Evolutionary conservation across 768 basidiomycete genomes (phyloP).

Genomic region (Leccinum boreale): DNA sequence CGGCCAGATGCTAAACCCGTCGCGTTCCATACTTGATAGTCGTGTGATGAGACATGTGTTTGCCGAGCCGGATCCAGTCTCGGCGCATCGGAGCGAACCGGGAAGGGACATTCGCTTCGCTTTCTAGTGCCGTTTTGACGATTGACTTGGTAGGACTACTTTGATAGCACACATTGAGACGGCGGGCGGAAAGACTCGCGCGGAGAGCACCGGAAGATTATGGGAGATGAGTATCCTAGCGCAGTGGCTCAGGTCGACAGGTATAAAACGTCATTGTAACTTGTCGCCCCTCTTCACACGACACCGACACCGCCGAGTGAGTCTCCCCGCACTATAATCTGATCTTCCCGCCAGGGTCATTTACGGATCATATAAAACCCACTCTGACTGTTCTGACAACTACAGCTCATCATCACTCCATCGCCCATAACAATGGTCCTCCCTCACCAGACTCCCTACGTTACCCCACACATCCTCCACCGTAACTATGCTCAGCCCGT

Average conservation of each 20-base stretch:
- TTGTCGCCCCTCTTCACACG: slow-evolving; percentile 4
- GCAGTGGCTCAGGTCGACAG: slow-evolving; percentile 15
- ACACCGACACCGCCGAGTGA: slow-evolving; percentile 16
- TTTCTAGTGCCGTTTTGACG: not conserved
- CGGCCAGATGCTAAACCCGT: not conserved
- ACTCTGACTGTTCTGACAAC: slow-evolving; percentile 7
- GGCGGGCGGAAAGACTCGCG: slow-evolving; percentile 21
- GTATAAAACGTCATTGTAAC: slow-evolving; percentile 26
- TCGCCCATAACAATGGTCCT: slow-evolving; percentile 55
- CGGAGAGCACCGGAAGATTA: slow-evolving; percentile 27
- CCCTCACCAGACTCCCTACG: slow-evolving; percentile 75
- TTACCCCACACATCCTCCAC: slow-evolving; percentile 87
- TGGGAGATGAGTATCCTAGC: slow-evolving; percentile 26
- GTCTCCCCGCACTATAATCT: slow-evolving; percentile 5
- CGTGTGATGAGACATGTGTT: not conserved
- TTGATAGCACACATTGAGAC: not conserved
- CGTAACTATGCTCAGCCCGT: slow-evolving; percentile 76
- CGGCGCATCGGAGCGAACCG: slow-evolving; percentile 20
- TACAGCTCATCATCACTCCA: not conserved
- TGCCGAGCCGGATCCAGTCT: not conserved
- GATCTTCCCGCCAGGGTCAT: slow-evolving; percentile 5
- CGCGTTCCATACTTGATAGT: not conserved
- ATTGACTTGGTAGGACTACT: not conserved
- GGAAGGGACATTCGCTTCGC: not conserved
- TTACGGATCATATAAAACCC: slow-evolving; percentile 25